Evolutionary conservation across 352 stramenopile genomes (phyloP), one percentile per base, ranked within the genome.

Genomic region (Phytopythium boreale): DNA sequence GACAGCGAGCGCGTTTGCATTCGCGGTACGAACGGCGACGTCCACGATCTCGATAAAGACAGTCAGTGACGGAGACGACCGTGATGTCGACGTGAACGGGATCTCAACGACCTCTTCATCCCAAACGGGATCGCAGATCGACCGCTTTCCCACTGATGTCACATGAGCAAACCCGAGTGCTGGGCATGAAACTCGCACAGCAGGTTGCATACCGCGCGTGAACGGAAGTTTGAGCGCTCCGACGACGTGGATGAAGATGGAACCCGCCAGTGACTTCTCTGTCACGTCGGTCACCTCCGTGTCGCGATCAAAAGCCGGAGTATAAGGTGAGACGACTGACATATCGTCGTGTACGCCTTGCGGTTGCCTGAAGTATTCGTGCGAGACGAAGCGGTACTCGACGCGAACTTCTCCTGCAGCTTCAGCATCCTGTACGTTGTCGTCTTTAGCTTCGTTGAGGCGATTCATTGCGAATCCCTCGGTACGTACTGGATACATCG

Each of bases 341-440:
- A 59, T 46, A 17, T 37, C 34, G 59, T 67, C 62, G 1, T 63
- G 52, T 8, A 47, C 64, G 11, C 49, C 55, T 43, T 65, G 53
- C 6, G 50, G 41, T 29, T 58, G 56, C 3, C 64, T 39, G n/a
- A 72, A 79, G 46, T 74, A 77, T 12, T 69, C 64, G 20, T 73
- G 50, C 6, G 71, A 68, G 9, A 84, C 49, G 57, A 87, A 87
- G 2, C 75, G 75, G 61, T 83, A 87, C 55, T 87, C 78, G 11
- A 83, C 50, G 3, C 78, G 78, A 27, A 87, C 57, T 20, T 84
- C 74, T 6, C 75, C 78, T 14, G 66, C 62, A 15, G 39, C 55
- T 11, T 68, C 63, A 10, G 41, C 26, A 8, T 67, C 60, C 11
- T 24, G 47, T n/a, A n/a, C n/a, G n/a, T n/a, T n/a, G n/a, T n/a